Evolutionary conservation across 495 filamentous ascomycete genomes (phyloP).

Genomic region (Trichoderma reesei): DNA sequence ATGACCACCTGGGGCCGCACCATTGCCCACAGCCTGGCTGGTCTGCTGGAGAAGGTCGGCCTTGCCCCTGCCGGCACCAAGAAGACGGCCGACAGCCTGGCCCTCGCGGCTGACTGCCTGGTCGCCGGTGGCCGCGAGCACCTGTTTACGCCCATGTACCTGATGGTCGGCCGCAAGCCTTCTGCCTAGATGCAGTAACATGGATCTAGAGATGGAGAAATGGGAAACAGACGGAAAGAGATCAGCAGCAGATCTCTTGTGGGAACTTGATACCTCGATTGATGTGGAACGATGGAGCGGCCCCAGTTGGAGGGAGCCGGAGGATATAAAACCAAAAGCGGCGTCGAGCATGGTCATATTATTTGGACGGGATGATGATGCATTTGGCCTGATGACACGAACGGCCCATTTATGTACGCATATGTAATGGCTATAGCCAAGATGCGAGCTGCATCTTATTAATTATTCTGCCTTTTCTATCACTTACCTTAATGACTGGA

Average conservation of each 20-base stretch:
- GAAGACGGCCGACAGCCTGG: constrained; percentile 90
- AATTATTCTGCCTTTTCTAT: constrained; percentile 5
- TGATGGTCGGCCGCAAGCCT: constrained; percentile 97
- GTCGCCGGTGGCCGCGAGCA: constrained; percentile 87
- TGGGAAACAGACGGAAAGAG: no score
- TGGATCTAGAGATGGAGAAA: no score
- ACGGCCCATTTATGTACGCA: not conserved
- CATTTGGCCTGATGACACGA: not conserved
- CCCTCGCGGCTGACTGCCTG: constrained; percentile 71
- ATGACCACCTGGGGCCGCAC: constrained; percentile 84
- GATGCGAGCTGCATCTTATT: constrained; percentile 9
- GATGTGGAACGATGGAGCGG: not conserved
- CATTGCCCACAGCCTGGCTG: constrained; percentile 69
- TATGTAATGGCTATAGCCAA: not conserved
- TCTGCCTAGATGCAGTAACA: constrained; percentile 23
- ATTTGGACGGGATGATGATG: not conserved
- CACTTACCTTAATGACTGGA: no score
- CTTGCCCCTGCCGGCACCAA: constrained; percentile 78
- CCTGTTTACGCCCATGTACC: constrained; percentile 97
- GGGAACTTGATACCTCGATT: constrained; percentile 11
- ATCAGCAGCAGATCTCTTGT: not conserved
- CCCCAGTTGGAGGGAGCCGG: constrained; percentile 8
- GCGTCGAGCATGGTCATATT: not conserved
- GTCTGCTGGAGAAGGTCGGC: constrained; percentile 61
- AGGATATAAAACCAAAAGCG: not conserved